Conservation (phyloP, 1,284 basidiomycete genomes). For the Sporisorium sorghi region DNA sequence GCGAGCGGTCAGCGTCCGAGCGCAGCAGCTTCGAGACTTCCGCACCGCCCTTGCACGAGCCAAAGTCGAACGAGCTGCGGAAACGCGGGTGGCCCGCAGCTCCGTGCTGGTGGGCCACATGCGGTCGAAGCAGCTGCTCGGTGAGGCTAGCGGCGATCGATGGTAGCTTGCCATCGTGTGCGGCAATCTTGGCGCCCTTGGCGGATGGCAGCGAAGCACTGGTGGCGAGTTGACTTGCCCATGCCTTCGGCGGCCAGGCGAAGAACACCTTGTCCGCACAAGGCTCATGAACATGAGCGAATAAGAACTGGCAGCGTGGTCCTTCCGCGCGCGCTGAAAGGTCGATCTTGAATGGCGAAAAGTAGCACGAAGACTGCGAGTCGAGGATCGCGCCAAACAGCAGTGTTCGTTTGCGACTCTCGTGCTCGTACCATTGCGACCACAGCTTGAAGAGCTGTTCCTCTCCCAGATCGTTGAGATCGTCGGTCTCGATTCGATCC, state of each 20-base stretch:
- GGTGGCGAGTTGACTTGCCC: conserved; percentile 22
- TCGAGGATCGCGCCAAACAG: conserved; percentile 36
- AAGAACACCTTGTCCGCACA: conserved; percentile 37
- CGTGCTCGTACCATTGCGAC: conserved; percentile 40
- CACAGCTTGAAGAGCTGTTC: conserved; percentile 24
- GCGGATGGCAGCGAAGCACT: conserved; percentile 30
- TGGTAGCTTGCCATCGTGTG: conserved; percentile 11
- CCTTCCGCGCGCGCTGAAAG: conserved; percentile 20
- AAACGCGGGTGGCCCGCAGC: conserved; percentile 12
- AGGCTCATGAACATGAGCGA: conserved; percentile 42
- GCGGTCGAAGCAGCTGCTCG: conserved; percentile 28
- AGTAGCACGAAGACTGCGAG: conserved; percentile 38
- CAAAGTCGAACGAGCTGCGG: conserved; percentile 35
- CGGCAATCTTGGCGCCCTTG: conserved; percentile 19
- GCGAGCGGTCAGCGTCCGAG: not conserved
- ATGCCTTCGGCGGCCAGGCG: conserved; percentile 34
- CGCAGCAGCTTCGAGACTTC: conserved; percentile 2
- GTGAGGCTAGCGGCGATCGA: conserved; percentile 31
- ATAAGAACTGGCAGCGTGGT: conserved; percentile 42
- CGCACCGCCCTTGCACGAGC: not conserved
- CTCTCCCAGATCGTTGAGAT: conserved; percentile 8
- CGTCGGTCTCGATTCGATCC: conserved; percentile 26
- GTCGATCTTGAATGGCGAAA: conserved; percentile 30
- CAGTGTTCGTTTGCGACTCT: conserved; percentile 36
- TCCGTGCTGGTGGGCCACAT: conserved; percentile 13